A percentile compares a stretch with the other conserved stretches of the same genome.
These are phyloP conservation scores for Fusarium sp. DNA, from an alignment of 2,329 filamentous ascomycete species.

Conservation along the genomic window DNA sequence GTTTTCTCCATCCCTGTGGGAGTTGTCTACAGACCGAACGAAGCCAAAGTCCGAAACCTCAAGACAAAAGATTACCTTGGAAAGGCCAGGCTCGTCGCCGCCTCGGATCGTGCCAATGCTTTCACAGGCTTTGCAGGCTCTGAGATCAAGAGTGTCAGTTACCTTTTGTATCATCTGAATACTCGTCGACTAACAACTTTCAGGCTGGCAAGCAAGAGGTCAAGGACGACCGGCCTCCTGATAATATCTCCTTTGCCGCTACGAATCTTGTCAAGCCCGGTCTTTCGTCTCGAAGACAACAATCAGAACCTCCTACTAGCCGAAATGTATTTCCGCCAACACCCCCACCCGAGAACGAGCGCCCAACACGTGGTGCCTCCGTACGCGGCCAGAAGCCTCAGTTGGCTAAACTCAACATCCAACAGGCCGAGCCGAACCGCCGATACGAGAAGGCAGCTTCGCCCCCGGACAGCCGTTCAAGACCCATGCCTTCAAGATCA, in stretches of 20 bases:
- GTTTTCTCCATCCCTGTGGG: slow-evolving; percentile 98
- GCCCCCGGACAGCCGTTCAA: slow-evolving; percentile 52
- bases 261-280: slow-evolving; percentile 92
- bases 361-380: slow-evolving; percentile 68
- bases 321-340: slow-evolving; percentile 95
- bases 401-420: slow-evolving; percentile 72
- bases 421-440: slow-evolving; percentile 61
- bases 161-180: slow-evolving; percentile 5
- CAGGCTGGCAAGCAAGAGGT: slow-evolving; percentile 64
- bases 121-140: slow-evolving; percentile 85
- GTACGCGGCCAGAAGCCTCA: slow-evolving; percentile 70
- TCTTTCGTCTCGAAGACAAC: slow-evolving; percentile 81
- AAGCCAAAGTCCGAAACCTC: slow-evolving; percentile 97
- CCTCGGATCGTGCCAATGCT: slow-evolving; percentile 81
- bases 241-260: slow-evolving; percentile 90
- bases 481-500: slow-evolving; percentile 53
- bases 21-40: slow-evolving; percentile 93
- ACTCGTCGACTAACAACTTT: slow-evolving; percentile 23
- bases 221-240: slow-evolving; percentile 82
- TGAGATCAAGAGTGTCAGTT: slow-evolving; percentile 77
- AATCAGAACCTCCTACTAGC: slow-evolving; percentile 82
- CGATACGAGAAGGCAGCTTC: slow-evolving; percentile 67
- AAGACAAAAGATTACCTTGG: slow-evolving; percentile 98
- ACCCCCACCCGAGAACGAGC: slow-evolving; percentile 92
- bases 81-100: slow-evolving; percentile 92